Evolutionary conservation across 2,329 filamentous ascomycete genomes (phyloP).

Genomic region (Elsinoe arachidis): DNA sequence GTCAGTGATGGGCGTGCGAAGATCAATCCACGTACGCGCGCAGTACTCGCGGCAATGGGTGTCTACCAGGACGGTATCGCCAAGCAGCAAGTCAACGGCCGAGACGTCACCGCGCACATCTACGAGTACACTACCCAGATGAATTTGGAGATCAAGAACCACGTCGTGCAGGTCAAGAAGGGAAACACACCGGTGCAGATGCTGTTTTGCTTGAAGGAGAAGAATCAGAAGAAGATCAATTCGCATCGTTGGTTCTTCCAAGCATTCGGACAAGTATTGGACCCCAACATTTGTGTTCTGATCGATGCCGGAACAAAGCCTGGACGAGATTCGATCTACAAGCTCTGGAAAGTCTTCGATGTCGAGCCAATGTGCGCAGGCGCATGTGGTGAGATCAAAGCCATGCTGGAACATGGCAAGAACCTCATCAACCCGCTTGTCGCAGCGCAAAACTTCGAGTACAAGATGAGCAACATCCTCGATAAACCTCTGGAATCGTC

Average conservation of each 20-base stretch:
- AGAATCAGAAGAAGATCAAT: constrained; percentile 99
- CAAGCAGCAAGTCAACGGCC: constrained; percentile 93
- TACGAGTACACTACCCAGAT: constrained; percentile 89
- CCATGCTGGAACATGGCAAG: constrained; percentile 83
- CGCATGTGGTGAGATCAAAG: constrained; percentile 97
- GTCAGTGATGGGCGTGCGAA: constrained; percentile 95
- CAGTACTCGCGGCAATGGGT: constrained; percentile 83
- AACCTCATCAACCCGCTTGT: constrained; percentile 89
- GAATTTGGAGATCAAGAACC: constrained; percentile 80
- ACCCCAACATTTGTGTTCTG: constrained; percentile 94
- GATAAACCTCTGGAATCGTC: constrained; percentile 96
- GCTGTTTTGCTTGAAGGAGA: constrained; percentile 96
- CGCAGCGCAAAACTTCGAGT: constrained; percentile 97
- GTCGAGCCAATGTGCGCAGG: constrained; percentile 95
- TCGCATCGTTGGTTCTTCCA: constrained; percentile 99
- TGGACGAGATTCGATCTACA: constrained; percentile 89
- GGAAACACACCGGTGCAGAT: constrained; percentile 85
- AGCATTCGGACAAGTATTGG: constrained; percentile 82
- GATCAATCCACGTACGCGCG: constrained; percentile 86
- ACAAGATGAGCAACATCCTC: constrained; percentile 99
- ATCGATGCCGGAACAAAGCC: constrained; percentile 94
- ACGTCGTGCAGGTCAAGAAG: constrained; percentile 75
- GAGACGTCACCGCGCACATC: constrained; percentile 94
- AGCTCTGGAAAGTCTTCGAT: constrained; percentile 97
- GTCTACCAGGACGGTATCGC: constrained; percentile 98